A percentile compares a stretch with the other conserved stretches of the same genome.
Conservation (phyloP, 1,139 yeast genomes). For the Geotrichum cucujoidarum region DNA sequence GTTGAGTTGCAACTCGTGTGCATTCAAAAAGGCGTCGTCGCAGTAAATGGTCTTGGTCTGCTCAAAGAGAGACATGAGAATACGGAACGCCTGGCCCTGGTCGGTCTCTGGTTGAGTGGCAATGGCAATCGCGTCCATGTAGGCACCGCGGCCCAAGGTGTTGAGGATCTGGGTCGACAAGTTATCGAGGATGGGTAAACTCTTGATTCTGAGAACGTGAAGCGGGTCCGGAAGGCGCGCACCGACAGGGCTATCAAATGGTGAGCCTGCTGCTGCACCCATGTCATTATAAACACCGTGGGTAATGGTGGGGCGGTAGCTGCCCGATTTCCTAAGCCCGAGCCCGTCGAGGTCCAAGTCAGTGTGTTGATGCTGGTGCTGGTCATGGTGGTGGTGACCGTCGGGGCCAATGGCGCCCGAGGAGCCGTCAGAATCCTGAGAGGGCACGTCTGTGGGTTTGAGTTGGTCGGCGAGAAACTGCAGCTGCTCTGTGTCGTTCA, state of each 20-base stretch:
- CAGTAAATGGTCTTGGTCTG: slow-evolving; percentile 40
- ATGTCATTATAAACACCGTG: slow-evolving; percentile 35
- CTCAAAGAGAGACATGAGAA: slow-evolving; percentile 68
- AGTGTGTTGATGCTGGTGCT: background rate
- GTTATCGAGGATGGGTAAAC: slow-evolving; percentile 69
- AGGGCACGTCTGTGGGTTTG: slow-evolving; percentile 22
- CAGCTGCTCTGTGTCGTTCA: slow-evolving; percentile 31
- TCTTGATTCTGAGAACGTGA: slow-evolving; percentile 46
- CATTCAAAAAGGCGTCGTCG: slow-evolving; percentile 29
- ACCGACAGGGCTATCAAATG: slow-evolving; percentile 2
- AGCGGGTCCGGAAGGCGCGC: slow-evolving; percentile 7
- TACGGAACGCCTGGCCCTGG: slow-evolving; percentile 69
- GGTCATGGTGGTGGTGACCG: background rate
- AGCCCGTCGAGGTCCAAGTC: background rate
- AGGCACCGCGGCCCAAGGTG: slow-evolving; percentile 62
- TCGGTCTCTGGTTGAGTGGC: slow-evolving; percentile 69
- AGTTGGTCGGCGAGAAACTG: slow-evolving; percentile 30
- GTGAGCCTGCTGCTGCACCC: background rate
- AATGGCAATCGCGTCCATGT: slow-evolving; percentile 65
- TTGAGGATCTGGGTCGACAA: slow-evolving; percentile 69
- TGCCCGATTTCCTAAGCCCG: background rate
- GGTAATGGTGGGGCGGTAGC: slow-evolving; percentile 24
- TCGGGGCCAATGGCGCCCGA: background rate
- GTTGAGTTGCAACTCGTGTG: slow-evolving; percentile 22
- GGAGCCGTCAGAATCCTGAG: background rate